phyloP scores from a whole-genome alignment of 225 moss, liverwort and hornwort genomes.

The Rhytidiadelphus loreus region DNA sequence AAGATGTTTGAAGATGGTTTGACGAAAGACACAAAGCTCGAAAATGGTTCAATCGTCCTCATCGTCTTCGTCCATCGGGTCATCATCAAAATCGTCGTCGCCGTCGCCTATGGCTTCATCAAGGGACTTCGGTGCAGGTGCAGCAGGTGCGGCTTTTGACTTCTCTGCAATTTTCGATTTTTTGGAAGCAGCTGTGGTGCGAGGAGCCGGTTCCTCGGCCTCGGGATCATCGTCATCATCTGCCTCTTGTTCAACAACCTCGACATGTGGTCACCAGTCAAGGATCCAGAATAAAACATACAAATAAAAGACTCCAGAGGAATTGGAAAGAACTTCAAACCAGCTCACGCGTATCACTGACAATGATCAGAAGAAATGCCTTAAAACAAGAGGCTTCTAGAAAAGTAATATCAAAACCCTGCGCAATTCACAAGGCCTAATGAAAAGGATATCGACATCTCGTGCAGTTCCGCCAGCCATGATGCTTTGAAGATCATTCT shows the following conservation, averaged over 20 bases:
- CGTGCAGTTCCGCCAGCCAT: slow-evolving; percentile 96
- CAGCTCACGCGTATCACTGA: neutral
- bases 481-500: slow-evolving; percentile 82
- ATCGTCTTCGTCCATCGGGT: slow-evolving; percentile 56
- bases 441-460: slow-evolving; percentile 88
- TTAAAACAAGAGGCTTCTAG: neutral
- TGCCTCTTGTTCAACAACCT: slow-evolving; percentile 93
- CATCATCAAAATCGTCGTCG: slow-evolving; percentile 74
- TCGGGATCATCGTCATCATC: slow-evolving; percentile 83
- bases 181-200: slow-evolving; percentile 11
- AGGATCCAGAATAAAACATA: slow-evolving; percentile 12
- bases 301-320: neutral
- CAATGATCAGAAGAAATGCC: neutral
- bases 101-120: slow-evolving; percentile 35
- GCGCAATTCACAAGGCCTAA: neutral
- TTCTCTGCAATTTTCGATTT: slow-evolving; percentile 29
- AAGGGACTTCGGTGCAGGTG: neutral
- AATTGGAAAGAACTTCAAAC: neutral
- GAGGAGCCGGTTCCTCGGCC: slow-evolving; percentile 41
- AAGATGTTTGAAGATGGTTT: neutral
- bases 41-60: slow-evolving; percentile 36
- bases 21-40: neutral
- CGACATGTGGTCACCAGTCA: slow-evolving; percentile 73
- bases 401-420: neutral
- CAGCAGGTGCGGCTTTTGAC: neutral